Evolutionary conservation across 225 moss, liverwort and hornwort species (phyloP).

Genomic region (Ulota crispa): DNA sequence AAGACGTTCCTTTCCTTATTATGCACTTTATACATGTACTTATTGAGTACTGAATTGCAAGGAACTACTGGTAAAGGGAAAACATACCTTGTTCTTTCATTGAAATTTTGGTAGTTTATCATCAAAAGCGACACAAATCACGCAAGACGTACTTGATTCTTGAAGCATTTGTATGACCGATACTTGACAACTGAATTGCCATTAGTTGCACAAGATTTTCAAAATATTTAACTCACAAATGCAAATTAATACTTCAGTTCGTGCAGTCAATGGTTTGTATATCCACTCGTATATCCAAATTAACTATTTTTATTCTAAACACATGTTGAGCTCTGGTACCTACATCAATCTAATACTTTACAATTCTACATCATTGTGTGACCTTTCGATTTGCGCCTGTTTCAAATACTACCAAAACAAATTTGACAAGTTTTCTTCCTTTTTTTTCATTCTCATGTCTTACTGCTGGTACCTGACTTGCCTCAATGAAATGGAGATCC

Average conservation of each 20-base stretch:
- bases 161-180: neutral
- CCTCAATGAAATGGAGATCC: neutral
- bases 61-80: too few relatives aligned
- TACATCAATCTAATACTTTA: neutral
- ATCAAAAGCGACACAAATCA: neutral
- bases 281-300: too few relatives aligned
- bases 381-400: accelerated
- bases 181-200: neutral
- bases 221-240: too few relatives aligned
- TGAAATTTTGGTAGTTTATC: neutral
- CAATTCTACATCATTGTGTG: neutral
- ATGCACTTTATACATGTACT: too few relatives aligned
- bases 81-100: too few relatives aligned
- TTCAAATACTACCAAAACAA: neutral
- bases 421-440: neutral
- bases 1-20: too few relatives aligned
- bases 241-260: too few relatives aligned
- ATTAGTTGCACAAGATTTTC: neutral
- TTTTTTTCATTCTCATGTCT: neutral
- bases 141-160: too few relatives aligned
- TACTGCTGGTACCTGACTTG: neutral
- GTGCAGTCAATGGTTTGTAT: too few relatives aligned
- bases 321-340: too few relatives aligned
- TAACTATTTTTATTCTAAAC: neutral
- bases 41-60: too few relatives aligned